A percentile compares a stretch with the other conserved stretches of the same genome.
phyloP scores from a whole-genome alignment of 192 early-diverging fungal genomes.

The Coemansia pectinata region DNA sequence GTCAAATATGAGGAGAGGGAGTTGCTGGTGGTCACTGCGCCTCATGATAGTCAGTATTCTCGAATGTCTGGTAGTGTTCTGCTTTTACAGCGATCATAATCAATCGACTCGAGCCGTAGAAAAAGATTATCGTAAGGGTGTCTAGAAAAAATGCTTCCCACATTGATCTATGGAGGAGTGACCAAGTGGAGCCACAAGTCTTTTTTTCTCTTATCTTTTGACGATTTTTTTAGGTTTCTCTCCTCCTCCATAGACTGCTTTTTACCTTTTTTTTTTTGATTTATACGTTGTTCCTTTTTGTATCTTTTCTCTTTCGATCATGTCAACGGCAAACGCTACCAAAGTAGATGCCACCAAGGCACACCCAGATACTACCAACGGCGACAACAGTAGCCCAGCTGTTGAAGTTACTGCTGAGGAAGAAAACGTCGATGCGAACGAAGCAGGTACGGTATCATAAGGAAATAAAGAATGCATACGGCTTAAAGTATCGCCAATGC shows the following conservation, averaged over 20 bases:
- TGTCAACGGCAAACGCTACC: conserved; percentile 27
- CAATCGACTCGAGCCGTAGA: neutral
- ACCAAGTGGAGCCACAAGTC: neutral
- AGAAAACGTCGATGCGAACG: neutral
- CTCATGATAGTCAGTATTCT: conserved; percentile 50
- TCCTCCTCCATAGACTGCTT: neutral
- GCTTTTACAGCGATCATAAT: conserved; percentile 11
- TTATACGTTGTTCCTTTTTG: conserved; percentile 4
- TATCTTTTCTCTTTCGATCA: conserved; percentile 10
- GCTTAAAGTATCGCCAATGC: neutral
- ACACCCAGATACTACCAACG: neutral
- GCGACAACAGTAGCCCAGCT: neutral
- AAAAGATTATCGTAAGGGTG: conserved; percentile 1
- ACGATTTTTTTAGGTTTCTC: neutral
- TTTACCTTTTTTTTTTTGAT: neutral
- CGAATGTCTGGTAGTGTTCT: conserved; percentile 36
- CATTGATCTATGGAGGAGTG: neutral
- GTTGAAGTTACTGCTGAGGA: neutral
- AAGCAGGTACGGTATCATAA: neutral
- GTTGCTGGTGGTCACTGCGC: conserved; percentile 32
- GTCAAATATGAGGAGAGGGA: neutral
- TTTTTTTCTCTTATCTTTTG: neutral
- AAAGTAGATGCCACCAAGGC: conserved; percentile 9
- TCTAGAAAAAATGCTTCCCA: neutral
- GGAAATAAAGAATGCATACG: neutral